Evolutionary conservation across 116 monocot species (phyloP), one percentile per base, ranked within the genome.

Genomic region (Iris pallida): DNA sequence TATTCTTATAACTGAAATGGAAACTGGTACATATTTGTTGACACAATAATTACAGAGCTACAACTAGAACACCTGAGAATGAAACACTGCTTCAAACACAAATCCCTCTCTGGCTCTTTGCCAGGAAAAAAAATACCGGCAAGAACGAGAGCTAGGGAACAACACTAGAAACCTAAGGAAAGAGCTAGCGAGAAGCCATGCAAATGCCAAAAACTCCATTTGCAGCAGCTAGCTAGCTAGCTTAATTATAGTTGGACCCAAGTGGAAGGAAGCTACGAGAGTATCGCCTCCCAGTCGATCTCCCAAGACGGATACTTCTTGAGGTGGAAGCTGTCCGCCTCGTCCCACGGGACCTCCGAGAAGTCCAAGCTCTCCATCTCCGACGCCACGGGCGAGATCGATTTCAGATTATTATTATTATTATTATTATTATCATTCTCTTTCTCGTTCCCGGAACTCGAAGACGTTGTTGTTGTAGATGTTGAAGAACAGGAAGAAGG

Each of bases 231-330:
- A 19, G 5, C 4, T 5, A 54, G 15, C 54, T 14, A 10, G 1
- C 30, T 30, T n/a, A n/a, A n/a, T n/a, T n/a, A n/a, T n/a, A n/a
- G n/a, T n/a, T n/a, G n/a, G n/a, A n/a, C n/a, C n/a, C n/a, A n/a
- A n/a, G n/a, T n/a, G n/a, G n/a, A 48, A 48, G 7, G 9, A 48
- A 2, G 47, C 46, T 63, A 76, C 19, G 81, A 76, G 7, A 90
- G 73, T 18, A 94, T 85, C 0, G 91, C 81, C n/a, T 88, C 92
- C 85, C 85, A 92, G 63, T 92, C 88, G 12, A 92, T 83, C 47
- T 92, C 92, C 68, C 60, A 79, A 0, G 92, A 92, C 1, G 83
- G 86, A 44, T 71, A 83, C 53, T 86, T 88, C 45, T 47, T 30
- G 60, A 92, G 72, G 68, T 61, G 20, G 16, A 80, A 78, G 71